Percentiles rank a stretch among this genome's conserved stretches.
phyloP scores from a whole-genome alignment of 202 grass and related monocot species.

The Digitaria exilis region DNA sequence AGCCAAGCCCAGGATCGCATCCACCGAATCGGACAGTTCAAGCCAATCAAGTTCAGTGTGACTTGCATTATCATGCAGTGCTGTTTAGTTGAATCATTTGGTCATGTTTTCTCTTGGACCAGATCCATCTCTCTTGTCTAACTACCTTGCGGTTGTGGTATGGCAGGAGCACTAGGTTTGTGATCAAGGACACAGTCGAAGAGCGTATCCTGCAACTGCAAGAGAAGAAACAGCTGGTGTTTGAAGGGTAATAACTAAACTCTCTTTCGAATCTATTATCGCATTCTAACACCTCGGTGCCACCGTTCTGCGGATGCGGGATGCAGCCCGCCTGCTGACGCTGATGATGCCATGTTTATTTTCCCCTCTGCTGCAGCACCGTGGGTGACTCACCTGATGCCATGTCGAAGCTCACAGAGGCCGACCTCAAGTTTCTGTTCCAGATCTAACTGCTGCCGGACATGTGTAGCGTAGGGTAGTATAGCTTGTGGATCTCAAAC shows the following conservation, averaged over 20 bases:
- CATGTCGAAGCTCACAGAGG: slow-evolving; percentile 79
- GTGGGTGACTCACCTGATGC: slow-evolving; percentile 77
- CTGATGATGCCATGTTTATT: background rate
- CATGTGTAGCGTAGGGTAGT: background rate
- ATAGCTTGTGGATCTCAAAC: background rate
- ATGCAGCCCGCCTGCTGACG: slow-evolving; percentile 18
- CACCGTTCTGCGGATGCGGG: background rate
- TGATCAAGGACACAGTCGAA: slow-evolving; percentile 76
- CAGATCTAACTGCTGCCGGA: slow-evolving; percentile 41
- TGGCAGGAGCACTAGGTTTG: slow-evolving; percentile 78
- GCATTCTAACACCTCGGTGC: background rate
- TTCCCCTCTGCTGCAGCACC: slow-evolving; percentile 47
- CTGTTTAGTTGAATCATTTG: background rate
- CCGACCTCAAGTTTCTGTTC: slow-evolving; percentile 81
- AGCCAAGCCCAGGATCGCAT: slow-evolving; percentile 95
- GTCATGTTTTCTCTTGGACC: background rate
- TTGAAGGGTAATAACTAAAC: slow-evolving; percentile 69
- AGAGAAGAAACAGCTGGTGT: slow-evolving; percentile 88
- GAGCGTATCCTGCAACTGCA: slow-evolving; percentile 89
- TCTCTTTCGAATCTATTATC: background rate
- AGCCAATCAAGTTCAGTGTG: slow-evolving; percentile 76
- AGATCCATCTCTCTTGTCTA: background rate
- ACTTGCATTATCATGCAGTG: slow-evolving; percentile 9
- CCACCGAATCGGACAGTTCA: slow-evolving; percentile 97
- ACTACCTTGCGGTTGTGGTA: background rate